These are phyloP conservation scores for Scheffersomyces amazonensis DNA, from an alignment of 805 yeast species.

Conservation along the genomic window DNA sequence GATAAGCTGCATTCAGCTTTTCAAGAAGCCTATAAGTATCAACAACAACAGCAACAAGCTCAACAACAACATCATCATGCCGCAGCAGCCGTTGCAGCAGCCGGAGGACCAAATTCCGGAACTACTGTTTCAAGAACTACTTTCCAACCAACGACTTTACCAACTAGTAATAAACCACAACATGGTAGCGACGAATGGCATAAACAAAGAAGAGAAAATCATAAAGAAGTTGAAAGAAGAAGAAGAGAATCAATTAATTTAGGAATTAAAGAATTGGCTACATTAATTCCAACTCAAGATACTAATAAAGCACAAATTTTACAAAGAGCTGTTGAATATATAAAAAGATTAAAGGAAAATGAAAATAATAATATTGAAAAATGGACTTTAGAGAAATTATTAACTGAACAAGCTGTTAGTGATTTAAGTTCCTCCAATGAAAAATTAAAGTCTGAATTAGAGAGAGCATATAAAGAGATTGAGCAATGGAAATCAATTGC, in stretches of 20 bases:
- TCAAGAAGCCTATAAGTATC: constrained; percentile 10
- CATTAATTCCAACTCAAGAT: constrained; percentile 76
- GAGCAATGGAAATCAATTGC: constrained; percentile 62
- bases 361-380: constrained; percentile 89
- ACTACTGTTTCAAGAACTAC: constrained; percentile 10
- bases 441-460: constrained; percentile 82
- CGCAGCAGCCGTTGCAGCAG: constrained; percentile 13
- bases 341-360: constrained; percentile 83
- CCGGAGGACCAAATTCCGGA: constrained; percentile 3
- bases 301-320: constrained; percentile 89
- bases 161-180: constrained; percentile 44
- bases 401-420: constrained; percentile 86
- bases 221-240: constrained; percentile 92
- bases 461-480: constrained; percentile 87
- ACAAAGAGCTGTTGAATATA: constrained; percentile 85
- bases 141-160: constrained; percentile 35
- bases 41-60: constrained; percentile 17
- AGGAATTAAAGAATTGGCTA: constrained; percentile 81
- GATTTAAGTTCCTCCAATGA: constrained; percentile 85
- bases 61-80: constrained; percentile 11
- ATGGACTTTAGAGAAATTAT: constrained; percentile 90
- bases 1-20: constrained; percentile 13
- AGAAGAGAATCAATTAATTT: constrained; percentile 84
- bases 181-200: constrained; percentile 87
- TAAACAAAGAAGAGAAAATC: constrained; percentile 79